Percentiles rank a stretch among this genome's conserved stretches.
Evolutionary conservation across 306 rosid genomes (phyloP).

Genomic region (Cucurbita argyrosperma): DNA sequence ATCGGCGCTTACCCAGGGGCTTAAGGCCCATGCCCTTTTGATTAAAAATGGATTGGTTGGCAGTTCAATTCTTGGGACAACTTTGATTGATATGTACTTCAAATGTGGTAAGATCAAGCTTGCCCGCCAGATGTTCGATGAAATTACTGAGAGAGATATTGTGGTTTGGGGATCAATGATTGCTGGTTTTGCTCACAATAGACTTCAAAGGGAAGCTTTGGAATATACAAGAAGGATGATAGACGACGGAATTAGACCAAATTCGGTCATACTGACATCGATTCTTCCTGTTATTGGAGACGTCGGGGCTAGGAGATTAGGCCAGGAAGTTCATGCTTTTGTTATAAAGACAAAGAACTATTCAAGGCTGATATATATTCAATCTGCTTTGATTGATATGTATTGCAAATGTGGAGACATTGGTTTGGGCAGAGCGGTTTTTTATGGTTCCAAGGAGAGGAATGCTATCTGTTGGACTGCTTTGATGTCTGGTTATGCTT

Average conservation of each 20-base stretch:
- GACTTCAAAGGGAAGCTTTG: conserved; percentile 38
- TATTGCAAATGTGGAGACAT: conserved; percentile 74
- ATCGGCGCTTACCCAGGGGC: conserved; percentile 46
- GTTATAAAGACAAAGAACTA: conserved; percentile 50
- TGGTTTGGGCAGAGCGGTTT: conserved; percentile 44
- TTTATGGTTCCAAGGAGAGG: conserved; percentile 49
- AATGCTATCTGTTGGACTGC: conserved; percentile 79
- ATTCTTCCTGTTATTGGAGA: conserved; percentile 55
- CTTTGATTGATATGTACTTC: conserved; percentile 26
- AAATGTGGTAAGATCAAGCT: conserved; percentile 39
- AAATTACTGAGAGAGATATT: conserved; percentile 36
- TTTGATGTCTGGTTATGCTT: conserved; percentile 61
- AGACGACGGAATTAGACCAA: conserved; percentile 30
- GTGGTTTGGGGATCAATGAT: conserved; percentile 62
- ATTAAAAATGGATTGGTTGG: conserved; percentile 60
- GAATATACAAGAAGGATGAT: conserved; percentile 40
- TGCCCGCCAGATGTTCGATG: conserved; percentile 36
- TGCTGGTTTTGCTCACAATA: conserved; percentile 36
- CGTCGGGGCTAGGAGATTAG: conserved; percentile 26
- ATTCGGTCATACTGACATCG: conserved; percentile 29
- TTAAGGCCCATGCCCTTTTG: conserved; percentile 52
- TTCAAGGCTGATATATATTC: conserved; percentile 35
- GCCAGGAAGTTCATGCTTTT: conserved; percentile 62
- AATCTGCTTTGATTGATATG: conserved; percentile 75
- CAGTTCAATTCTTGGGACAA: conserved; percentile 30